Evolutionary conservation across 345 rosid genomes (phyloP).

Genomic region (Eucalyptus sideroxylon): DNA sequence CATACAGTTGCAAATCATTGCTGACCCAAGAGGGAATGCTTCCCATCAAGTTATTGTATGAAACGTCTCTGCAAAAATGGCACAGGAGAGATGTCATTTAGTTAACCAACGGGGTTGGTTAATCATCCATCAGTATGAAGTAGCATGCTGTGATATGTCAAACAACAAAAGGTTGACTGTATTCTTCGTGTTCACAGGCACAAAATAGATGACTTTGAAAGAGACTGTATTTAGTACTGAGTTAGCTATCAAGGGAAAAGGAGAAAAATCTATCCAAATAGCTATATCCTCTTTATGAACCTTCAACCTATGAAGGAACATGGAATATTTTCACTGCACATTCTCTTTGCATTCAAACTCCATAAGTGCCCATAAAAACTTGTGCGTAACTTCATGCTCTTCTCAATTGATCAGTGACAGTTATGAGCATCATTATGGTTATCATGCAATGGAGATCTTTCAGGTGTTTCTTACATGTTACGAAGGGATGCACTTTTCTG

Average conservation of each 20-base stretch:
- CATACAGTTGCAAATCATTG: no score
- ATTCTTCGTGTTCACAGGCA: accelerated
- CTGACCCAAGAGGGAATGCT: no score
- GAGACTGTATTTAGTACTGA: no score
- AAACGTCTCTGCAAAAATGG: no score
- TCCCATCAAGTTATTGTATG: no score
- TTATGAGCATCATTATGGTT: background rate
- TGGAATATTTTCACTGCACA: background rate
- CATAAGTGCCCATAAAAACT: background rate
- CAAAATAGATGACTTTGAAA: no score
- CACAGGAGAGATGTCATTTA: no score
- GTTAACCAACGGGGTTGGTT: no score
- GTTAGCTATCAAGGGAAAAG: no score
- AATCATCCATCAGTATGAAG: accelerated
- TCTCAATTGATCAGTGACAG: background rate
- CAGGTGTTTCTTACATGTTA: conserved; percentile 33
- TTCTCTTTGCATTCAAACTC: background rate
- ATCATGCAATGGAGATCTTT: background rate
- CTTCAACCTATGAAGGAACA: background rate
- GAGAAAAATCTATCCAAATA: background rate
- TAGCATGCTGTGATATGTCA: no score
- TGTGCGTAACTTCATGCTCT: background rate
- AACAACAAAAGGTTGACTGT: no score
- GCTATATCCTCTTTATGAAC: background rate
- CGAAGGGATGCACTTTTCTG: conserved; percentile 20